Evolutionary conservation across 2,329 filamentous ascomycete genomes (phyloP).

Genomic region (Ophiostoma angusticollis): DNA sequence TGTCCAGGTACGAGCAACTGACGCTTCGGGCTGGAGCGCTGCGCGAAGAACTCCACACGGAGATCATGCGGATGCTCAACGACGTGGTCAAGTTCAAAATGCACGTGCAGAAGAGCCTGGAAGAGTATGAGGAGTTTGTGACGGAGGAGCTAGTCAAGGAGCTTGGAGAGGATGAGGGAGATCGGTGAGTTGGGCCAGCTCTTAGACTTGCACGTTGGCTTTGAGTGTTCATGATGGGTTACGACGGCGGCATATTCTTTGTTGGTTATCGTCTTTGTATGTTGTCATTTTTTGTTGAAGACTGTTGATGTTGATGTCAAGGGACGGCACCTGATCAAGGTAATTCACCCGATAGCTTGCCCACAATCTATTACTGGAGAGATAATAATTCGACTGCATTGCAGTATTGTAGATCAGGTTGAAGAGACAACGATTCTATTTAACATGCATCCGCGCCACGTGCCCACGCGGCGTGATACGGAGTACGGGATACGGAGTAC

Average conservation of each 20-base stretch:
- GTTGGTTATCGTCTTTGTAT: background rate
- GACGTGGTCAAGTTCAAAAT: constrained; percentile 99
- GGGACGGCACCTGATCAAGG: no score
- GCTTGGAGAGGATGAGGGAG: constrained; percentile 49
- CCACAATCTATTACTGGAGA: no score
- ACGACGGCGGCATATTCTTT: constrained; percentile 2
- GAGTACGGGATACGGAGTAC: no score
- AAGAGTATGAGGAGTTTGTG: constrained; percentile 90
- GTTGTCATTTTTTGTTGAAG: background rate
- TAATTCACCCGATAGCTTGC: no score
- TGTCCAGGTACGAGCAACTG: constrained; percentile 69
- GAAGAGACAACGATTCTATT: no score
- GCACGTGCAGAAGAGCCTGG: constrained; percentile 81
- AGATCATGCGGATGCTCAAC: constrained; percentile 90
- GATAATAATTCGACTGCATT: no score
- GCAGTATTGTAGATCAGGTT: no score
- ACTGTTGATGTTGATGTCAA: no score
- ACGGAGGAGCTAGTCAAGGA: constrained; percentile 85
- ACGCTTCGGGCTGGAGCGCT: constrained; percentile 72
- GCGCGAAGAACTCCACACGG: constrained; percentile 94
- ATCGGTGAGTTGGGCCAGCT: constrained; percentile 16
- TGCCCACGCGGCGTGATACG: no score
- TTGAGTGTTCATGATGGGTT: background rate
- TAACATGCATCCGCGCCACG: no score
- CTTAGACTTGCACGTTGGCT: no score